These are phyloP conservation scores for Cryphonectria naterciae DNA, from an alignment of 2,329 filamentous ascomycete species.

Conservation along the genomic window DNA sequence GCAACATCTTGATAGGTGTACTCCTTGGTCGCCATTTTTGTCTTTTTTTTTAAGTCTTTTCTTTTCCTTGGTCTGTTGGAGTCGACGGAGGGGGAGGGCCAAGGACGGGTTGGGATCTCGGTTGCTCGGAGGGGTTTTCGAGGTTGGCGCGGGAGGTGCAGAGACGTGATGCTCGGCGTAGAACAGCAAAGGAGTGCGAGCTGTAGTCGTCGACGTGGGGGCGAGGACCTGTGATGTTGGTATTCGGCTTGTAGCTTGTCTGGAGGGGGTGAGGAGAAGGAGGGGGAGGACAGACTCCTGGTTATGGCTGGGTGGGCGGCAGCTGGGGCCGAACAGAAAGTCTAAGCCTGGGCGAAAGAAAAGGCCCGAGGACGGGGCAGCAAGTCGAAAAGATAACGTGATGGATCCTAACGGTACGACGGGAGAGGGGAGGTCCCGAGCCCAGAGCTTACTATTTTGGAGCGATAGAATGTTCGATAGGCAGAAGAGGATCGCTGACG, in stretches of 20 bases:
- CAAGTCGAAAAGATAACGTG: constrained; percentile 3
- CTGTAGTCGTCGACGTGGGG: constrained; percentile 5
- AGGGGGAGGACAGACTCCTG: not conserved
- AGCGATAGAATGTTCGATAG: not conserved
- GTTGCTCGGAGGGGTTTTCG: not conserved
- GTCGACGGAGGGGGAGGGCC: constrained; percentile 25
- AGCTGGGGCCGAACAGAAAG: constrained; percentile 2
- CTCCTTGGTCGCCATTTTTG: constrained; percentile 50
- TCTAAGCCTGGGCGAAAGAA: not conserved
- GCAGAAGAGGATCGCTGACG: not conserved
- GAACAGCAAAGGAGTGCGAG: constrained; percentile 10
- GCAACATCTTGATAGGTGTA: constrained; percentile 82
- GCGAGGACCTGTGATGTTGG: not conserved
- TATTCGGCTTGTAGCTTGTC: not conserved
- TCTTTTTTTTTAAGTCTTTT: not conserved
- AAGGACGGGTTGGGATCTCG: constrained; percentile 12
- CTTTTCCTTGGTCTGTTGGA: not conserved
- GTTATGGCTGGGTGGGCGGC: constrained; percentile 5
- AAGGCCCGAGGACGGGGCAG: not conserved
- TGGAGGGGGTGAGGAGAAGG: constrained; percentile 6
- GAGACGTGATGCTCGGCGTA: not conserved
- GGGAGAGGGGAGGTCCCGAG: not conserved
- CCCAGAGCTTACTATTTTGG: not conserved
- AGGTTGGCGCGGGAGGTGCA: not conserved
- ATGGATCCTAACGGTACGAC: not conserved